Conservation (phyloP, 208 protist species). For the Blastocrithidia nonstop region DNA sequence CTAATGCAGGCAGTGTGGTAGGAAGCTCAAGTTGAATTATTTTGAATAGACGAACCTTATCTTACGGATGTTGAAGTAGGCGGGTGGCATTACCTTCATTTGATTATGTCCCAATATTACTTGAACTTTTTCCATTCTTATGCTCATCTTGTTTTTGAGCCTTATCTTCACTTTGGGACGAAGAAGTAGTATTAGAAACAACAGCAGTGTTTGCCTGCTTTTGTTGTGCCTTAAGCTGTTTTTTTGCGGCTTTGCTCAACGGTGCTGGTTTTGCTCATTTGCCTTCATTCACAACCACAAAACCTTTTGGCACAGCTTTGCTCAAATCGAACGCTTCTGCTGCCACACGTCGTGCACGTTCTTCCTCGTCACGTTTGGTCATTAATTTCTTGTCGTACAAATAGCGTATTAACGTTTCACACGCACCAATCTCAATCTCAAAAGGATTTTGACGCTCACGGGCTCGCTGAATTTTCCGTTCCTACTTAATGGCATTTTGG, state of each 20-base stretch:
- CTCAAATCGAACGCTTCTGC: constrained; percentile 50
- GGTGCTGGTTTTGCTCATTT: constrained; percentile 20
- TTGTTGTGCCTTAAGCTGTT: background rate
- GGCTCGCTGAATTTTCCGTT: constrained; percentile 32
- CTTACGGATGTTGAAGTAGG: constrained; percentile 41
- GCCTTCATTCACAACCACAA: constrained; percentile 46
- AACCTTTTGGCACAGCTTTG: constrained; percentile 33
- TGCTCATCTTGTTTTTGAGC: constrained; percentile 14
- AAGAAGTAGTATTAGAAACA: background rate
- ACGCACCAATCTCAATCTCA: constrained; percentile 36
- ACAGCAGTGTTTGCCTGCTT: background rate
- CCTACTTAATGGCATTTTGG: constrained; percentile 36
- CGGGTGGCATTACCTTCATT: no score
- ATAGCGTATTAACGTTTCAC: constrained; percentile 37
- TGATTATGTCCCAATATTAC: background rate
- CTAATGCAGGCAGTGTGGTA: constrained; percentile 19
- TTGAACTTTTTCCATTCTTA: constrained; percentile 7
- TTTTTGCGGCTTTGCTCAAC: constrained; percentile 12
- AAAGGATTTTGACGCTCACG: constrained; percentile 41
- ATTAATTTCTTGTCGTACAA: constrained; percentile 48
- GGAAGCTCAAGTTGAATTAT: constrained; percentile 37
- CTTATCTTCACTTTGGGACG: background rate
- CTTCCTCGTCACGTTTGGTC: constrained; percentile 42
- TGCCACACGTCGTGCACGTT: constrained; percentile 17
- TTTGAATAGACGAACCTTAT: constrained; percentile 51